Base-by-base conservation (phyloP, 106 monocot genomes). In the Amphibolis antarctica region DNA sequence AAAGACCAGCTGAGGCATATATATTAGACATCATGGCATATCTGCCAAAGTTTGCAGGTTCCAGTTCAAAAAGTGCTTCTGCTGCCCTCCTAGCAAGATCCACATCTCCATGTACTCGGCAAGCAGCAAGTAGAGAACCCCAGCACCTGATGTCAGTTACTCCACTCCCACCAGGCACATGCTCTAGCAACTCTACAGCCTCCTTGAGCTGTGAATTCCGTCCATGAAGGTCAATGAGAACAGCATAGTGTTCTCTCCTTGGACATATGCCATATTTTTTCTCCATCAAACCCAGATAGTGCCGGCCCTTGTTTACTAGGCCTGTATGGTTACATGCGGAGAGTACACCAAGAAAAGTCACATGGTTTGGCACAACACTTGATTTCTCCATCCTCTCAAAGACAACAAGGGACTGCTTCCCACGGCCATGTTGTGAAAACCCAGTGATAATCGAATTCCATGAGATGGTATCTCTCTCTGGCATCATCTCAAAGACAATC, bases 381-480 rank as follows among this genome's bases (percentile, higher is more conserved):
- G 23, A 69, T 42, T 22, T 44, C 36, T 80, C 28, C 88, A 89
- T 89, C 44, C 24, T 72, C n/a, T 75, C 65, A 18, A 85, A 85
- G 26, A 75, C 17, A 12, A 24, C 66, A 30, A 89, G 64, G 6
- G 82, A 71, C 30, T 75, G 61, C 44, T 46, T 73, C 21, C 71
- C 84, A 15, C 69, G 28, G 0, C 89, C 88, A 44, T 89, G 81
- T 23, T 66, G 64, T 0, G 84, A 84, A 65, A 75, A 85, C 1
- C 84, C 89, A 10, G 79, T 77, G 36, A 85, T 58, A 62, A 89
- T 59, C 0, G 88, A 77, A 66, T 89, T 89, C 84, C 85, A 89
- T 21, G 89, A 77, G 55, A 89, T 62, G 1, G 57, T 19, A 49
- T 85, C 84, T n/a, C 60, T 59, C 4, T 71, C 65, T 13, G 53